Evolutionary conservation across 108 stramenopile genomes (phyloP), one percentile per base, ranked within the genome.

Genomic region (Skeletonema menzelii): DNA sequence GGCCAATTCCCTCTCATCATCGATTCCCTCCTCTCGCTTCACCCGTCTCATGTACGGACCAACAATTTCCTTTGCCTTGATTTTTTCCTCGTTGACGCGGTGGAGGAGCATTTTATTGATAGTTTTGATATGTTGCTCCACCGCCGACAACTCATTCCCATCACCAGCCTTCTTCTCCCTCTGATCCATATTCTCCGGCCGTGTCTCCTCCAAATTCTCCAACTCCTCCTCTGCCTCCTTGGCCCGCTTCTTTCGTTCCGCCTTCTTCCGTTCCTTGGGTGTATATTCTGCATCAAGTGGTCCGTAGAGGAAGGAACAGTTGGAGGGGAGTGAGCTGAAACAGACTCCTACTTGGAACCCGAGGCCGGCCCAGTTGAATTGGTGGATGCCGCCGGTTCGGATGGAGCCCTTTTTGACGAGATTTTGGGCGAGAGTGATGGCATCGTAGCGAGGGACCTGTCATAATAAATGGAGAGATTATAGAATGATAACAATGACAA

Each of bases 361-460:
- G 27, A 96, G 71, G 19, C 68, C 59, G 0, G 53, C 37, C 95
- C 95, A 96, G 47, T 90, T 72, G 73, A 96, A 96, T 31, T 80
- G 61, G 13, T 74, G 13, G 19, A 27, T 47, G 3, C 77, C 74
- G 26, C 40, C 58, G 1, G 70, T 46, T 17, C 70, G 78, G 22
- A 67, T 59, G 22, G 75, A 70, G n/a, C 76, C 82, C 69, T 89
- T 86, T 60, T 87, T 56, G 7, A 57, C 32, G 14, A 96, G 77
- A 2, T 71, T 76, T 56, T 67, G 64, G 14, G 87, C 80, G 10
- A 95, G 69, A 35, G 80, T 70, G 46, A 72, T 65, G 27, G 91
- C 86, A 64, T 96, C 92, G 80, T 96, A 96, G 13, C 91, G 87
- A 11, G 91, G 91, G 35, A 90, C 87, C 90, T 94, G 59, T 6